Conservation (phyloP, 371 early-diverging fungal genomes). For the Syncephalis fuscata region DNA sequence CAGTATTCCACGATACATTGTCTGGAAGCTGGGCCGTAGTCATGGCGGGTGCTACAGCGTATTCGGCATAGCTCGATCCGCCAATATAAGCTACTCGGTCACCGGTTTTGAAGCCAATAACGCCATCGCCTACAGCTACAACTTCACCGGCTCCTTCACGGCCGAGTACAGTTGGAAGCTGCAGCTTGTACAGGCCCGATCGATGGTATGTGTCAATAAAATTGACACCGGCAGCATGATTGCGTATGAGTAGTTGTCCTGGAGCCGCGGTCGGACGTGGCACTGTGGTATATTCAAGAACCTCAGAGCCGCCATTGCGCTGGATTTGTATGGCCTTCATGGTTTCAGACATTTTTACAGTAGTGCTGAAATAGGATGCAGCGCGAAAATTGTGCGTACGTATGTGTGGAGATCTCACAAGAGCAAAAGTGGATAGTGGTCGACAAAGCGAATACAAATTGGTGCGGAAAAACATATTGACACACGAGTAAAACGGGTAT, state of each 20-base stretch:
- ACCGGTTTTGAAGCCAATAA: slow-evolving; percentile 53
- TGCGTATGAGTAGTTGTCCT: slow-evolving; percentile 57
- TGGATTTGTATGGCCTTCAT: slow-evolving; percentile 59
- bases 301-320: slow-evolving; percentile 50
- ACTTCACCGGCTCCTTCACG: slow-evolving; percentile 77
- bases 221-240: slow-evolving; percentile 71
- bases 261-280: slow-evolving; percentile 27
- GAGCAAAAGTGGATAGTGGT: too few species aligned
- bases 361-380: too few species aligned
- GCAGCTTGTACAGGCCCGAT: slow-evolving; percentile 58
- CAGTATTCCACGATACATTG: slow-evolving; percentile 33
- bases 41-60: slow-evolving; percentile 28
- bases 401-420: too few species aligned
- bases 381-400: too few species aligned
- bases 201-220: slow-evolving; percentile 91
- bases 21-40: slow-evolving; percentile 32
- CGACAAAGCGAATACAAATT: too few species aligned
- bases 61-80: slow-evolving; percentile 59
- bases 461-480: too few species aligned
- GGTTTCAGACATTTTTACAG: slow-evolving; percentile 22
- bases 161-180: slow-evolving; percentile 55
- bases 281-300: slow-evolving; percentile 34
- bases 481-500: too few species aligned
- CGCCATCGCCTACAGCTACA: slow-evolving; percentile 48
- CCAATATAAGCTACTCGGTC: slow-evolving; percentile 70